phyloP scores from a whole-genome alignment of 768 basidiomycete genomes.

The Pulveroboletus frians region DNA sequence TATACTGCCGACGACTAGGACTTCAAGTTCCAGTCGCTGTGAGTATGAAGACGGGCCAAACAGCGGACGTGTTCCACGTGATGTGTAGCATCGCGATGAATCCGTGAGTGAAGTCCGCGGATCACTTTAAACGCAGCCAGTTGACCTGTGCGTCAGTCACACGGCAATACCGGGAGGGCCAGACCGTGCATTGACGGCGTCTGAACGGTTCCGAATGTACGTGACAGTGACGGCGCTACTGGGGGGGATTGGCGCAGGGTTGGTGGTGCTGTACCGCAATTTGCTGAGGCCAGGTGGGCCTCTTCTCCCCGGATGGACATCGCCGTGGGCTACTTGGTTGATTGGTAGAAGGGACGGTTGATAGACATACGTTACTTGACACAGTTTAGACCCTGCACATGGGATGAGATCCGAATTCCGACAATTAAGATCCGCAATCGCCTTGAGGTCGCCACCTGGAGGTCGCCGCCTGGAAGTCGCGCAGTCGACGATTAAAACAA shows the following conservation, averaged over 20 bases:
- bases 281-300: slow-evolving; percentile 57
- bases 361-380: slow-evolving; percentile 8
- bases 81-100: slow-evolving; percentile 82
- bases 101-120: slow-evolving; percentile 53
- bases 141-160: slow-evolving; percentile 36
- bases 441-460: slow-evolving; percentile 34
- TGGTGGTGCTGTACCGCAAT: slow-evolving; percentile 67
- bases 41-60: slow-evolving; percentile 80
- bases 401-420: slow-evolving; percentile 32
- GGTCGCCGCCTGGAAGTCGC: slow-evolving; percentile 27
- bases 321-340: slow-evolving; percentile 65
- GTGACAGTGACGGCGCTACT: slow-evolving; percentile 66
- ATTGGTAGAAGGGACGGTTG: slow-evolving; percentile 44
- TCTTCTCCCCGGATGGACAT: slow-evolving; percentile 47
- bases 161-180: slow-evolving; percentile 77
- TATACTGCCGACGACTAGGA: slow-evolving; percentile 84
- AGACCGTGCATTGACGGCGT: slow-evolving; percentile 69
- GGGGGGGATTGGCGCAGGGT: slow-evolving; percentile 68
- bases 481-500: slow-evolving; percentile 14
- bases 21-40: slow-evolving; percentile 95
- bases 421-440: slow-evolving; percentile 34
- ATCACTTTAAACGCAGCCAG: slow-evolving; percentile 1
- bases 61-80: slow-evolving; percentile 81
- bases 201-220: slow-evolving; percentile 65
- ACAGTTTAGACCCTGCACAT: slow-evolving; percentile 10